Evolutionary conservation across 2,329 filamentous ascomycete species (phyloP).

Genomic region (Apiospora kogelbergensis): DNA sequence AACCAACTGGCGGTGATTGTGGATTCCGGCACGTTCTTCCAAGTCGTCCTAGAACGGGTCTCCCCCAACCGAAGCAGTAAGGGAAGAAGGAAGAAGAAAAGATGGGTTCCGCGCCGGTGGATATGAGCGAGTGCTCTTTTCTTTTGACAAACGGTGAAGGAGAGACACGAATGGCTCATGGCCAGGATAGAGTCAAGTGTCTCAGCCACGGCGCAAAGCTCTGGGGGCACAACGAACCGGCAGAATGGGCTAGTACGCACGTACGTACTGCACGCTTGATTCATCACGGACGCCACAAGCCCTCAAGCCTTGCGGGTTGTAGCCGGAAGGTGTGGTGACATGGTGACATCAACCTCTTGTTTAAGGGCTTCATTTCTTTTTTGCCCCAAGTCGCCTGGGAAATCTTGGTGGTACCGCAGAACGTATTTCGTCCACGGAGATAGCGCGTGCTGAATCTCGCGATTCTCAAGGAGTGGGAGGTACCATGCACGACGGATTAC

Average conservation of each 20-base stretch:
- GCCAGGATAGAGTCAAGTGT: not conserved
- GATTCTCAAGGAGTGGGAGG: conserved; percentile 6
- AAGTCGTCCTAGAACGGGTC: not conserved
- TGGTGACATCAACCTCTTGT: conserved; percentile 3
- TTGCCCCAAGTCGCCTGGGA: not conserved
- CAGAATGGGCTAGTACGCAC: not conserved
- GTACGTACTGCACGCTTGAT: not conserved
- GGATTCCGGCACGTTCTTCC: not conserved
- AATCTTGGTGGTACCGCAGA: conserved; percentile 8
- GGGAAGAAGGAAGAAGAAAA: not conserved
- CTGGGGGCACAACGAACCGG: not conserved
- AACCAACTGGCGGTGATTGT: not conserved
- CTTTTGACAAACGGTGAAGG: conserved; percentile 10
- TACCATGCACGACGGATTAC: not conserved
- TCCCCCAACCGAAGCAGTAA: not conserved
- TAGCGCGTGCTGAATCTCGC: conserved; percentile 11
- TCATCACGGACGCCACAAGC: not conserved
- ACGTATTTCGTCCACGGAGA: conserved; percentile 17
- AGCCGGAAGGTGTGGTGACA: not conserved
- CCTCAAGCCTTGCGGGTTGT: not conserved
- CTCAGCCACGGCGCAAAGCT: not conserved
- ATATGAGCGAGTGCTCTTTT: not conserved
- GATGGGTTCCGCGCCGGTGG: not conserved
- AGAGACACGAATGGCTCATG: conserved; percentile 7
- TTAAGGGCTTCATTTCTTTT: not conserved